phyloP scores from a whole-genome alignment of 2,329 filamentous ascomycete genomes.

The Teratosphaeria pseudoeucalypti region DNA sequence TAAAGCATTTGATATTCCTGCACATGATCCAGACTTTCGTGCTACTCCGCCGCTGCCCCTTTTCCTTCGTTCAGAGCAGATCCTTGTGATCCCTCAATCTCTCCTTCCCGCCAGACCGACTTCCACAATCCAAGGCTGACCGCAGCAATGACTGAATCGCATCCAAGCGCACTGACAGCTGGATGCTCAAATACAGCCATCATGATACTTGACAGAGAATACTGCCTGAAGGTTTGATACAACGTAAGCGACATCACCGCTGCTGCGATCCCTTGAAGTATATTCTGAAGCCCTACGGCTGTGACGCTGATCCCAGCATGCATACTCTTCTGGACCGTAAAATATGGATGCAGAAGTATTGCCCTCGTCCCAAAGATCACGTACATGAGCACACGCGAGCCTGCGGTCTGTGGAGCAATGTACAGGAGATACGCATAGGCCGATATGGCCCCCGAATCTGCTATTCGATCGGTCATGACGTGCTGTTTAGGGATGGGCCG shows the following conservation, averaged over 20 bases:
- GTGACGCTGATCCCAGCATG: not conserved
- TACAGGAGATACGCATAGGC: not conserved
- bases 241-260: not conserved
- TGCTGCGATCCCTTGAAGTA: not conserved
- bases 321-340: not conserved
- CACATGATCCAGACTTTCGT: not conserved
- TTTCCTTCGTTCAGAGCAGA: not conserved
- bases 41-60: not conserved
- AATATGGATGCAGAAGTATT: not conserved
- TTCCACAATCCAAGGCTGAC: slow-evolving; percentile 12
- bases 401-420: not conserved
- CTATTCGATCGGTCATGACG: not conserved
- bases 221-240: not conserved
- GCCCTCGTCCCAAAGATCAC: not conserved
- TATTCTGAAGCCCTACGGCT: not conserved
- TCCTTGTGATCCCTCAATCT: not conserved
- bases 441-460: not conserved
- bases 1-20: not conserved
- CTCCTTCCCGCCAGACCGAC: not conserved
- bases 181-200: slow-evolving; percentile 19
- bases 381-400: not conserved
- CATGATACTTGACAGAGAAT: not conserved
- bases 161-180: slow-evolving; percentile 21
- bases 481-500: not conserved
- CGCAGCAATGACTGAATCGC: slow-evolving; percentile 17